Evolutionary conservation across 2,329 filamentous ascomycete species (phyloP).

Genomic region (Venturia oleaginea): DNA sequence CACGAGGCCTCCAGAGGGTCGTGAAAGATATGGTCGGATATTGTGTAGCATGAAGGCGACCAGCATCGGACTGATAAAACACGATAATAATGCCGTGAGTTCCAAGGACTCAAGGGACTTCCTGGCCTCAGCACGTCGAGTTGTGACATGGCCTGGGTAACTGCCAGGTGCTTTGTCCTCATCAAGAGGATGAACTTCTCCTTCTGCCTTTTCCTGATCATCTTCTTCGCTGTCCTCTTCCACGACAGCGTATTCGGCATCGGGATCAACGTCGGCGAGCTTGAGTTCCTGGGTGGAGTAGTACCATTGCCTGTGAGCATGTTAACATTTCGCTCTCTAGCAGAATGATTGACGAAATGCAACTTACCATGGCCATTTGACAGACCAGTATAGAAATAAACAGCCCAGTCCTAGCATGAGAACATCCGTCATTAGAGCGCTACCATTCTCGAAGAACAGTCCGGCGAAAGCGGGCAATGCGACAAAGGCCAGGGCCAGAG

Average conservation of each 20-base stretch:
- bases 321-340: background rate
- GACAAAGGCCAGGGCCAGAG: constrained; percentile 72
- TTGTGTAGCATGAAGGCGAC: constrained; percentile 79
- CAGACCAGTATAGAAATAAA: constrained; percentile 86
- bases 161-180: constrained; percentile 14
- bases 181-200: background rate
- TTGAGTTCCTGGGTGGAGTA: constrained; percentile 35
- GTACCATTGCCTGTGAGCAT: constrained; percentile 41
- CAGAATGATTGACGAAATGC: background rate
- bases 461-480: constrained; percentile 80
- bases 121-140: constrained; percentile 3
- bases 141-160: background rate
- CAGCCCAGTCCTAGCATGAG: constrained; percentile 71
- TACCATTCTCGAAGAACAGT: constrained; percentile 75
- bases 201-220: constrained; percentile 6
- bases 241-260: constrained; percentile 20
- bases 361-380: constrained; percentile 75
- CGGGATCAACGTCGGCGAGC: constrained; percentile 12
- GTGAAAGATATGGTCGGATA: constrained; percentile 70
- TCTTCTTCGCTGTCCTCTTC: constrained; percentile 26
- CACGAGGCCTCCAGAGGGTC: constrained; percentile 76
- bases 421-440: constrained; percentile 73
- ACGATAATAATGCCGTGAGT: constrained; percentile 58
- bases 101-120: constrained; percentile 9
- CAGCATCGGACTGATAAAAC: constrained; percentile 67